phyloP scores from a whole-genome alignment of 2,329 filamentous ascomycete species.

The Penicillium sp. region DNA sequence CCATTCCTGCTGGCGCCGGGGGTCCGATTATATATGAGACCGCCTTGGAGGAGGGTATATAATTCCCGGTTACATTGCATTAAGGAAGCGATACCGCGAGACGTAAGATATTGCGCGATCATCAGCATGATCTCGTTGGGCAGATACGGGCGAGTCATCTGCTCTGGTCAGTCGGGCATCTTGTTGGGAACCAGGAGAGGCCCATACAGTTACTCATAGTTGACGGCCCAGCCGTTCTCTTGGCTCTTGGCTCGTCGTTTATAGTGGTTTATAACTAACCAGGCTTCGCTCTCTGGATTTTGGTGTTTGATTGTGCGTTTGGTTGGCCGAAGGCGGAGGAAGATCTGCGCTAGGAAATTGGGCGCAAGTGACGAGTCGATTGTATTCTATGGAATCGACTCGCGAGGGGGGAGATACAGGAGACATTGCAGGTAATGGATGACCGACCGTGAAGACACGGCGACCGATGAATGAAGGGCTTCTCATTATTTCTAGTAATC shows the following conservation, averaged over 20 bases:
- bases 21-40: not conserved
- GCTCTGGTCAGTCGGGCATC: not conserved
- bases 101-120: not conserved
- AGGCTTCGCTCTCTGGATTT: not conserved
- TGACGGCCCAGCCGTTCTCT: no score
- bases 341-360: not conserved
- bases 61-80: not conserved
- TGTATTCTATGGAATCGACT: no score
- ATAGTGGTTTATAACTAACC: no score
- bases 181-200: not conserved
- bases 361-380: not conserved
- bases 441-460: no score
- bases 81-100: not conserved
- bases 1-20: not conserved
- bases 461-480: no score
- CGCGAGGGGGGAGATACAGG: no score
- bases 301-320: not conserved
- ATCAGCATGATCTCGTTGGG: conserved; percentile 1
- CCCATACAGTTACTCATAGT: conserved; percentile 3
- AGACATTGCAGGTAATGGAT: no score
- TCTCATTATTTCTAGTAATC: no score
- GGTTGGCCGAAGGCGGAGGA: conserved; percentile 1
- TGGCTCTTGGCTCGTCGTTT: no score
- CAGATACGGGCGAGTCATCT: not conserved
- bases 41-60: not conserved